Conservation (phyloP, 108 stramenopile species). For the Fistulifera solaris region DNA sequence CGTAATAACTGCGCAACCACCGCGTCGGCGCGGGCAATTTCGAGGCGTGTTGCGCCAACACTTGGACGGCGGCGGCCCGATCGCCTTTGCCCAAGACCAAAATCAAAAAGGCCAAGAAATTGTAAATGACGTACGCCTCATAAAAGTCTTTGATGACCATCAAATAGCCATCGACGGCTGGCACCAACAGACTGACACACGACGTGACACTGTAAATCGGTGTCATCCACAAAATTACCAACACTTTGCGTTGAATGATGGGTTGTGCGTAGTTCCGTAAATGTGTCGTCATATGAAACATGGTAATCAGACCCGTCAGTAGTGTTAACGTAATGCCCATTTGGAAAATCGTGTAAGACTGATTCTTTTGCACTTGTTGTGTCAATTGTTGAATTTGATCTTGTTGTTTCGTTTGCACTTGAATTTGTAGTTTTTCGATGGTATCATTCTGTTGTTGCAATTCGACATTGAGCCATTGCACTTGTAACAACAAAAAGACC, state of each 20-base stretch:
- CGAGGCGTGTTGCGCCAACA: slow-evolving; percentile 39
- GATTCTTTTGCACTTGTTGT: slow-evolving; percentile 26
- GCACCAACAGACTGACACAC: slow-evolving; percentile 58
- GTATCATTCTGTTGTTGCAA: slow-evolving; percentile 15
- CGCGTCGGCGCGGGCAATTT: slow-evolving; percentile 52
- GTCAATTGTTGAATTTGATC: slow-evolving; percentile 29
- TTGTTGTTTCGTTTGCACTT: slow-evolving; percentile 28
- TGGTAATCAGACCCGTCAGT: slow-evolving; percentile 59
- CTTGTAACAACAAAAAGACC: slow-evolving; percentile 4
- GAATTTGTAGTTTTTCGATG: slow-evolving; percentile 16
- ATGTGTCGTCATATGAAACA: slow-evolving; percentile 77
- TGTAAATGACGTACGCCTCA: slow-evolving; percentile 40
- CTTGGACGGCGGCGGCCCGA: slow-evolving; percentile 45
- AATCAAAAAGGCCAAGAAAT: slow-evolving; percentile 75
- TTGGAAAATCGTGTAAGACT: slow-evolving; percentile 46
- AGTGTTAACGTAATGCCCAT: slow-evolving; percentile 76
- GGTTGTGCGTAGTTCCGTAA: slow-evolving; percentile 68
- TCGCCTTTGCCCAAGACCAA: slow-evolving; percentile 69
- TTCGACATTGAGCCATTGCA: slow-evolving; percentile 12
- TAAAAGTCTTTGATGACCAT: slow-evolving; percentile 73
- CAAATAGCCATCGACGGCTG: slow-evolving; percentile 47
- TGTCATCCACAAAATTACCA: slow-evolving; percentile 87
- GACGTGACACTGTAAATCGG: slow-evolving; percentile 77
- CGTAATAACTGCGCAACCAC: slow-evolving; percentile 38
- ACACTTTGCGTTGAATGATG: slow-evolving; percentile 73